Percentiles rank a stretch among this genome's conserved stretches.
These are phyloP conservation scores for Aegilops longissima DNA, from an alignment of 176 grass and related monocot genomes.

Conservation along the genomic window DNA sequence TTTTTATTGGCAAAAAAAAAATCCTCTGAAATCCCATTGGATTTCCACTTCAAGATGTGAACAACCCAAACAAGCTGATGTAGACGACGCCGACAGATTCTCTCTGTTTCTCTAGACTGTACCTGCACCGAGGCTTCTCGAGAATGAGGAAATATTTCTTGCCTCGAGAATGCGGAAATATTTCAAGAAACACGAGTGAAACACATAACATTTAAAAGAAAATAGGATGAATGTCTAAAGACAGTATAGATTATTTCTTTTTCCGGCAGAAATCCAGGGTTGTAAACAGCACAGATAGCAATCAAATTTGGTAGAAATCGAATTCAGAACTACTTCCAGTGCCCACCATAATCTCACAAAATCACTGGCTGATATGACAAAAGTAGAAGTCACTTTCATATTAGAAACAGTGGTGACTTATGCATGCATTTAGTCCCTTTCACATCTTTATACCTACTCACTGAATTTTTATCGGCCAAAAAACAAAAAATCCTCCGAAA, in stretches of 20 bases:
- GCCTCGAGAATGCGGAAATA: not conserved
- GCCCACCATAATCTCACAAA: not conserved
- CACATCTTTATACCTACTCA: not conserved
- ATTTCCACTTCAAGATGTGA: not conserved
- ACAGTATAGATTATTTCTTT: not conserved
- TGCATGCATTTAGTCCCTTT: slow-evolving; percentile 7
- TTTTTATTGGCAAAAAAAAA: not conserved
- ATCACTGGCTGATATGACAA: not conserved
- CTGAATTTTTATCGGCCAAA: not conserved
- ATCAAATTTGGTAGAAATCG: not conserved
- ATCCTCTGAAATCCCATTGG: not conserved
- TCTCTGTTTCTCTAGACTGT: not conserved
- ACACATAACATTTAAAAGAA: not conserved
- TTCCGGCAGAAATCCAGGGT: not conserved
- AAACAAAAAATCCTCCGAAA: not conserved
- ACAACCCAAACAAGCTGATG: slow-evolving; percentile 2
- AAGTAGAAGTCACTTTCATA: not conserved
- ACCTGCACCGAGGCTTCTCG: not conserved
- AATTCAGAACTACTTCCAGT: not conserved
- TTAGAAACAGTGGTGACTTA: not conserved
- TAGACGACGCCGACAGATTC: not conserved
- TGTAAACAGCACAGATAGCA: not conserved
- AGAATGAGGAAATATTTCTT: not conserved
- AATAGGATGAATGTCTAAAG: not conserved
- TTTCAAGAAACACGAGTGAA: not conserved